phyloP scores from a whole-genome alignment of 768 basidiomycete species.

The Phanerochaete carnosa region DNA sequence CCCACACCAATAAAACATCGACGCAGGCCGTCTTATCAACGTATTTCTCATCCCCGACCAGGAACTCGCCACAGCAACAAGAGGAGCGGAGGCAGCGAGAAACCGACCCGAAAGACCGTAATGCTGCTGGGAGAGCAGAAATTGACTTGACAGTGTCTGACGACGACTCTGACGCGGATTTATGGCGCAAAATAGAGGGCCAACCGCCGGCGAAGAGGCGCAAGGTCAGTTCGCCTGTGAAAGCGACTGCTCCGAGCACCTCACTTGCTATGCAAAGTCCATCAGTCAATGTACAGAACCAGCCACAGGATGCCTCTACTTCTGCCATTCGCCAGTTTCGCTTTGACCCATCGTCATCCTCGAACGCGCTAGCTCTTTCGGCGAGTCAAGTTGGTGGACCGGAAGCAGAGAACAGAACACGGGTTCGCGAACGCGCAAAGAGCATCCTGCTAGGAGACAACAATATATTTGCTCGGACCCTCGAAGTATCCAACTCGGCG shows the following conservation, averaged over 20 bases:
- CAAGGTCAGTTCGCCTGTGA: neutral
- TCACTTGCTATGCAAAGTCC: neutral
- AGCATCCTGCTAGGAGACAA: slow-evolving; percentile 48
- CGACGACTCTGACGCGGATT: neutral
- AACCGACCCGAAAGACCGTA: neutral
- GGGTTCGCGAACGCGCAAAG: slow-evolving; percentile 41
- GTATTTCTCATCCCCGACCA: slow-evolving; percentile 33
- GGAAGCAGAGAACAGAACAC: slow-evolving; percentile 17
- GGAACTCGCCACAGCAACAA: neutral
- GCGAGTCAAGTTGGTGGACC: slow-evolving; percentile 4
- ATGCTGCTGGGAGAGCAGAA: neutral
- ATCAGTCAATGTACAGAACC: neutral
- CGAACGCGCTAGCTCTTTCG: neutral
- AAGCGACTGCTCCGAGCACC: neutral
- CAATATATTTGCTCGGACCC: slow-evolving; percentile 29
- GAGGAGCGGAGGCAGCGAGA: neutral
- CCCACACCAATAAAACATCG: neutral
- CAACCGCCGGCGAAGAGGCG: slow-evolving; percentile 5
- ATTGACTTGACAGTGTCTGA: neutral
- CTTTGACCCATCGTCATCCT: slow-evolving; percentile 30
- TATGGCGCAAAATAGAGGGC: neutral
- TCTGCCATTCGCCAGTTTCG: slow-evolving; percentile 39
- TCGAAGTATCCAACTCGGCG: slow-evolving; percentile 16
- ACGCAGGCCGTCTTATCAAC: slow-evolving; percentile 38
- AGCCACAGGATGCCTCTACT: slow-evolving; percentile 10